Conservation (phyloP, 2,329 filamentous ascomycete species). For the Tolypocladium capitatum region DNA sequence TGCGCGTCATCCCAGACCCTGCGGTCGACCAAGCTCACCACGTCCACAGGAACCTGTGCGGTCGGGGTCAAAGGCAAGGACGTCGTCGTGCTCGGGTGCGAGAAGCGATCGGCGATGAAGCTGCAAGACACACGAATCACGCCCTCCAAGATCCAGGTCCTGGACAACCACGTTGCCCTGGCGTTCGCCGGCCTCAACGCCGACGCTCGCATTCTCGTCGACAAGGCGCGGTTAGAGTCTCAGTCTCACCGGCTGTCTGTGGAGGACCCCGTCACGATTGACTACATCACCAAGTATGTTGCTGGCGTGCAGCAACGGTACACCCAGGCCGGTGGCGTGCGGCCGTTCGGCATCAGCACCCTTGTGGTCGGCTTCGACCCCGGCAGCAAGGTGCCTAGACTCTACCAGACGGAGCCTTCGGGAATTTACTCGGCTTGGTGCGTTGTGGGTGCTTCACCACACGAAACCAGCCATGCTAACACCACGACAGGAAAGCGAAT, state of each 20-base stretch:
- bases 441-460: constrained; percentile 12
- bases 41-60: constrained; percentile 70
- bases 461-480: not conserved
- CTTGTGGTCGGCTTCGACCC: constrained; percentile 98
- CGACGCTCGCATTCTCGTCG: constrained; percentile 92
- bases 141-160: constrained; percentile 92
- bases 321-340: constrained; percentile 94
- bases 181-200: constrained; percentile 96
- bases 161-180: constrained; percentile 92
- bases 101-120: constrained; percentile 99
- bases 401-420: constrained; percentile 98
- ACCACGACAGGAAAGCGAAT: constrained; percentile 75
- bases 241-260: constrained; percentile 95
- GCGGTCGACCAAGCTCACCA: constrained; percentile 7
- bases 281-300: constrained; percentile 99
- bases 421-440: constrained; percentile 99
- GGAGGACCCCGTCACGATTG: constrained; percentile 92
- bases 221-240: constrained; percentile 94
- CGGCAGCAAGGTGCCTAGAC: constrained; percentile 71
- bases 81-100: constrained; percentile 91
- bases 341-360: constrained; percentile 97
- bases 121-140: constrained; percentile 98
- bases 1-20: constrained; percentile 22
- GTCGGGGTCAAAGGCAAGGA: constrained; percentile 93
- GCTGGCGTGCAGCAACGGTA: constrained; percentile 97